Base-by-base conservation (phyloP, 2,329 filamentous ascomycete genomes). In the Emericellopsis cladophorae region DNA sequence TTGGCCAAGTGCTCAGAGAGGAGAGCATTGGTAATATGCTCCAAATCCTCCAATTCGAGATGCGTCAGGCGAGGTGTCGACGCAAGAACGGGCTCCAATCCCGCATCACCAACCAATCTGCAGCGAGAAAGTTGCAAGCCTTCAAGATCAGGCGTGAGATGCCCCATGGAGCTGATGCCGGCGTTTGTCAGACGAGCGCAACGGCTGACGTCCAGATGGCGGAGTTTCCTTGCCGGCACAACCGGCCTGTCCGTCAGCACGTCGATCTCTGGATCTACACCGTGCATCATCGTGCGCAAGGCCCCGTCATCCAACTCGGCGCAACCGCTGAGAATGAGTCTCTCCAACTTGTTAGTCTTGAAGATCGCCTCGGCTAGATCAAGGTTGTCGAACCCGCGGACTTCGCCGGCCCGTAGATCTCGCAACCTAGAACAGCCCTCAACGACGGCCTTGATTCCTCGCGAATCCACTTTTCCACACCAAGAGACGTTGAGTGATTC, bases 401-500 rank as follows among this genome's bases (percentile, higher is more conserved):
- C 74, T 58, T 95, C 88, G 37, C 85, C 81, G 9, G 84, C 87
- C 44, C 87, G 76, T 24, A 98, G 66, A 51, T 96, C 89, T 41
- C 68, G 81, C 41, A 98, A 64, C 40, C 70, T 79, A 0, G 72
- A 67, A 53, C 92, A 96, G 2, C 73, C 73, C 44, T 82, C 68
- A 1, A 95, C 65, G 2, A 98, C 72, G 40, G 74, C 73, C 47
- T 72, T 76, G 41, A 96, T 65, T 5, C 88, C 89, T 11, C 74
- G 68, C 8, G 85, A 82, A 53, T 92, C 82, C 54, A 95, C 78
- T 45, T 87, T 82, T 48, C 79, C 80, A 64, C 92, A 98, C 87
- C 90, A 96, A 0, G 88, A 94, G 16, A 96, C 76, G 52, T 95
- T 93, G 48, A 96, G 72, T 42, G 76, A 72, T 58, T 94, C 81